phyloP scores from a whole-genome alignment of 805 yeast species.

The Nakazawaea ernobii region DNA sequence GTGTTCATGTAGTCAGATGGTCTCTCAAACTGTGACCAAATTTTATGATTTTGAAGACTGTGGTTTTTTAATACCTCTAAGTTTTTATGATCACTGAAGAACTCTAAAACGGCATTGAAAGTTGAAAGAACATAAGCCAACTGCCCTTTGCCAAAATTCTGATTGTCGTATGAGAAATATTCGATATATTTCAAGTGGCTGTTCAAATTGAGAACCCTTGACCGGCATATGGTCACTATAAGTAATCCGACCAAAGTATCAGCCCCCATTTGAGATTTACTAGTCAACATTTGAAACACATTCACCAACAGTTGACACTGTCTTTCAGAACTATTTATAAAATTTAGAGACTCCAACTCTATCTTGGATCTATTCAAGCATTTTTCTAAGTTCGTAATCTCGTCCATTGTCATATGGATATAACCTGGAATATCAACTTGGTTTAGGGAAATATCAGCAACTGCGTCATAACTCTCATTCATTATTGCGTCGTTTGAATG shows the following conservation, averaged over 20 bases:
- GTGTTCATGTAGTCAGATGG: slow-evolving; percentile 13
- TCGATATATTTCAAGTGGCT: slow-evolving; percentile 63
- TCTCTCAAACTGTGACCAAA: slow-evolving; percentile 42
- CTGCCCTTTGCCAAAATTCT: slow-evolving; percentile 49
- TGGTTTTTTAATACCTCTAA: slow-evolving; percentile 29
- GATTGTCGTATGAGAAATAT: slow-evolving; percentile 41
- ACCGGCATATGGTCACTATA: slow-evolving; percentile 62
- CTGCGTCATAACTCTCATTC: slow-evolving; percentile 25
- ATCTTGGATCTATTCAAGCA: slow-evolving; percentile 45
- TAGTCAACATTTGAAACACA: slow-evolving; percentile 48
- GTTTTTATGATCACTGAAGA: slow-evolving; percentile 39
- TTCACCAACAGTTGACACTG: slow-evolving; percentile 45
- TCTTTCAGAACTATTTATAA: slow-evolving; percentile 39
- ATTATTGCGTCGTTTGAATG: slow-evolving; percentile 14
- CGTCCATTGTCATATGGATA: slow-evolving; percentile 3
- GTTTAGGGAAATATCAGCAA: slow-evolving; percentile 39
- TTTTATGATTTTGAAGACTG: slow-evolving; percentile 42
- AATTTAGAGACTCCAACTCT: slow-evolving; percentile 41
- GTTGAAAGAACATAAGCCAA: slow-evolving; percentile 78
- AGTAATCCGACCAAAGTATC: slow-evolving; percentile 73
- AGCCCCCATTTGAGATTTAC: slow-evolving; percentile 52
- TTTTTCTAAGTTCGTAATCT: slow-evolving; percentile 28
- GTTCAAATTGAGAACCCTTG: slow-evolving; percentile 53
- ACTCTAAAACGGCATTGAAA: slow-evolving; percentile 73
- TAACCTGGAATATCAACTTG: slow-evolving; percentile 42